phyloP scores from a whole-genome alignment of 305 asterid genomes.

The Euphrasia arctica region DNA sequence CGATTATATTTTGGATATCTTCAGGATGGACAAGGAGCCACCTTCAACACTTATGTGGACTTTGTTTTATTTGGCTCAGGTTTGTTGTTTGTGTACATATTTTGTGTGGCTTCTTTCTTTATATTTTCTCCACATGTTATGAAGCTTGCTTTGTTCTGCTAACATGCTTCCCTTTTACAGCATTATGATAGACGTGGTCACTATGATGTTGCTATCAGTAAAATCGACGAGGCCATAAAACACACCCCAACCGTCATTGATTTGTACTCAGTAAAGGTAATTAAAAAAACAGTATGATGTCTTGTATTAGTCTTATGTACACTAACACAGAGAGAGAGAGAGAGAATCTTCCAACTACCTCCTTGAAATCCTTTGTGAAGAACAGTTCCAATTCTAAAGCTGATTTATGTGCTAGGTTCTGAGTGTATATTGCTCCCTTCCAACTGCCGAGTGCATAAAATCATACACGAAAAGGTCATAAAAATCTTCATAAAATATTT shows the following conservation, averaged over 20 bases:
- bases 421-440: neutral
- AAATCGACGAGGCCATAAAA: conserved; percentile 89
- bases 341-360: neutral
- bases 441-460: neutral
- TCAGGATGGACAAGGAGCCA: conserved; percentile 83
- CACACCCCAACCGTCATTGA: conserved; percentile 99
- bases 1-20: conserved; percentile 26
- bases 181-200: conserved; percentile 90
- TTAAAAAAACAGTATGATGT: conserved; percentile 4
- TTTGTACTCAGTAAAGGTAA: conserved; percentile 92
- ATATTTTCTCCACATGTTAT: conserved; percentile 23
- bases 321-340: neutral
- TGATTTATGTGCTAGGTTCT: conserved; percentile 7
- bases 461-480: neutral
- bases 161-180: conserved; percentile 50
- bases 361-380: conserved; percentile 11
- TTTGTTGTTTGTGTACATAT: conserved; percentile 30
- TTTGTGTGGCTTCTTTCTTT: conserved; percentile 21
- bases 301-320: conserved; percentile 18
- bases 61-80: conserved; percentile 97
- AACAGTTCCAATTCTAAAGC: conserved; percentile 16
- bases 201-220: conserved; percentile 67
- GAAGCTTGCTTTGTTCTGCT: conserved; percentile 21
- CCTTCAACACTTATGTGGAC: conserved; percentile 97
- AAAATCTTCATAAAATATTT: neutral